Percentiles rank a stretch among this genome's conserved stretches.
These are phyloP conservation scores for Parachaetomium inaequale DNA, from an alignment of 495 filamentous ascomycete genomes.

Conservation along the genomic window DNA sequence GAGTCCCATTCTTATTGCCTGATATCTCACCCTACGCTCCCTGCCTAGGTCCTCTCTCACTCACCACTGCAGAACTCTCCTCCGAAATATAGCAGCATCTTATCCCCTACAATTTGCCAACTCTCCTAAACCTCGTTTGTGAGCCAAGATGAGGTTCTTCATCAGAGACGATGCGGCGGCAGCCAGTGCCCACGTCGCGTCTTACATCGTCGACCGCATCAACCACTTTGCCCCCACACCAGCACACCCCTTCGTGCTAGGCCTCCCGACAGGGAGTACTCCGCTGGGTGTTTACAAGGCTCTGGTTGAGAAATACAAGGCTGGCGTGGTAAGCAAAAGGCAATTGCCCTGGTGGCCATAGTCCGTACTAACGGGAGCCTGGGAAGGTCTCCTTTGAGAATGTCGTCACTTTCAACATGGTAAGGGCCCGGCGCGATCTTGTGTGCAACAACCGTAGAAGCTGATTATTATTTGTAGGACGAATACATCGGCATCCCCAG, in stretches of 20 bases:
- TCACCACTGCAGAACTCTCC: neutral
- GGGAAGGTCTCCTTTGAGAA: constrained; percentile 70
- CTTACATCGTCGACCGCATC: constrained; percentile 81
- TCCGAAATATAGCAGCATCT: neutral
- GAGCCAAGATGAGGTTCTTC: constrained; percentile 69
- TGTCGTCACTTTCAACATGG: constrained; percentile 92
- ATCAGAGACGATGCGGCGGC: constrained; percentile 65
- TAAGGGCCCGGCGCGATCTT: constrained; percentile 41
- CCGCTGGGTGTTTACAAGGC: constrained; percentile 74
- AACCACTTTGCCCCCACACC: constrained; percentile 67
- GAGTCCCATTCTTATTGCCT: neutral
- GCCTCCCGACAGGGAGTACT: constrained; percentile 77
- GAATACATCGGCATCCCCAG: constrained; percentile 81
- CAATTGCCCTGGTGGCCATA: neutral
- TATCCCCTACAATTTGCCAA: neutral
- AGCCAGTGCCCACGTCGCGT: constrained; percentile 71
- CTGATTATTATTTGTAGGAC: constrained; percentile 51
- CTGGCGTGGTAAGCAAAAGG: constrained; percentile 50
- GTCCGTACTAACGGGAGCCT: neutral
- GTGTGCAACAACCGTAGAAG: neutral
- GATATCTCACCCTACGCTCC: too few relatives aligned
- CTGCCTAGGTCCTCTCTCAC: neutral
- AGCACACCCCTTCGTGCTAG: constrained; percentile 72
- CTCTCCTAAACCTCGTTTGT: neutral
- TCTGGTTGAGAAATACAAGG: constrained; percentile 70